These are phyloP conservation scores for Trichoderma breve DNA, from an alignment of 2,329 filamentous ascomycete genomes.

Conservation along the genomic window DNA sequence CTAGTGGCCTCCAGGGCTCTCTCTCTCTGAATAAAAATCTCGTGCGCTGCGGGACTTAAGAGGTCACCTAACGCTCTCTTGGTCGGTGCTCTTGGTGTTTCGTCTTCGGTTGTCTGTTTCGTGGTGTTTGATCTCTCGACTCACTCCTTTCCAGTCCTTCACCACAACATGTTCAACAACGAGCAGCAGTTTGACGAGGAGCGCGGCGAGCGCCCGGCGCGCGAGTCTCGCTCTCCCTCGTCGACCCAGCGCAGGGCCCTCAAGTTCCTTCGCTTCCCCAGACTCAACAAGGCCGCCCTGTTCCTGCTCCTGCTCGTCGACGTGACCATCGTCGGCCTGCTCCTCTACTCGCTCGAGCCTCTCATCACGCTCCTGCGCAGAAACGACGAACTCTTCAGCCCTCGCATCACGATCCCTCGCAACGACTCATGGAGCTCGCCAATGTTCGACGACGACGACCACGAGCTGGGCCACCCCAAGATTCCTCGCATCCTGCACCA, in stretches of 20 bases:
- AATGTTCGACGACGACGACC: background rate
- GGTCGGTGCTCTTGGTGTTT: background rate
- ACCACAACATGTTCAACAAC: background rate
- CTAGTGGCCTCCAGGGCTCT: background rate
- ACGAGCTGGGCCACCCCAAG: background rate
- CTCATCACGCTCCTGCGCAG: constrained; percentile 9
- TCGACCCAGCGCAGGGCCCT: background rate
- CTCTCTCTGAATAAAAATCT: background rate
- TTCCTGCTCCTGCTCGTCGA: background rate
- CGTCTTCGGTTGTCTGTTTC: background rate
- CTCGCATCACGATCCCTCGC: background rate
- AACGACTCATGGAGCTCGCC: background rate
- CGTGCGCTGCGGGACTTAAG: background rate
- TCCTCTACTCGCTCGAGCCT: constrained; percentile 6
- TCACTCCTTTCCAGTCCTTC: background rate
- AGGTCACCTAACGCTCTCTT: background rate
- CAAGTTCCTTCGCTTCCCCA: background rate
- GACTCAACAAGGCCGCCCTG: background rate
- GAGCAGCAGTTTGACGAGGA: constrained; percentile 3
- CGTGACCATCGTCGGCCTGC: background rate
- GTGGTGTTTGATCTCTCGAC: background rate
- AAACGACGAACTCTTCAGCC: constrained; percentile 11
- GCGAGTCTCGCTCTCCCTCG: background rate
- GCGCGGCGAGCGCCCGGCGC: constrained; percentile 5
- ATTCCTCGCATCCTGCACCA: constrained; percentile 11